phyloP scores from a whole-genome alignment of 2,329 filamentous ascomycete genomes.

The Phialophora expanda region DNA sequence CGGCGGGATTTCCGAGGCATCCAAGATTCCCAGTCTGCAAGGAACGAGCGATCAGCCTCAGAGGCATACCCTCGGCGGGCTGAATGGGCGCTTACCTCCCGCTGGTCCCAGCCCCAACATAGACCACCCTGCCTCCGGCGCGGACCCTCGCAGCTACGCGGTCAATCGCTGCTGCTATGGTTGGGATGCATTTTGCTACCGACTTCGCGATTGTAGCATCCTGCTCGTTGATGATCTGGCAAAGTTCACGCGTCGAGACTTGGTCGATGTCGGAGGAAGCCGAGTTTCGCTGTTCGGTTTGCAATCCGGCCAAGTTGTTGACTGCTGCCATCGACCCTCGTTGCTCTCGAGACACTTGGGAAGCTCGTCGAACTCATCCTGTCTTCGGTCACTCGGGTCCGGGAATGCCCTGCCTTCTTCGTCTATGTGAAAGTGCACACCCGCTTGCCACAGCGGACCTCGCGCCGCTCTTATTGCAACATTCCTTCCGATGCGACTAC shows the following conservation, averaged over 20 bases:
- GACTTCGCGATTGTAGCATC: conserved; percentile 45
- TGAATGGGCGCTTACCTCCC: conserved; percentile 43
- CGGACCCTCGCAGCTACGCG: conserved; percentile 43
- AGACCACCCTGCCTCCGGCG: conserved; percentile 46
- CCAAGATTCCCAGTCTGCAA: conserved; percentile 48
- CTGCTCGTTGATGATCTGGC: conserved; percentile 47
- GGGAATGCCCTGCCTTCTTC: not conserved
- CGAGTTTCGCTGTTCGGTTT: conserved; percentile 49
- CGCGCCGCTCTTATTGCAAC: not conserved
- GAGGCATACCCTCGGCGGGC: conserved; percentile 14
- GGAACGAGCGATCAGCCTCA: not conserved
- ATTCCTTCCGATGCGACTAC: not conserved
- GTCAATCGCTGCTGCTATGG: conserved; percentile 47
- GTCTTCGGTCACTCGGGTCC: not conserved
- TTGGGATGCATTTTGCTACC: conserved; percentile 43
- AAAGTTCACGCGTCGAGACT: conserved; percentile 49
- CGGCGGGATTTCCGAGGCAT: conserved; percentile 52
- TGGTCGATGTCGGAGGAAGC: conserved; percentile 46
- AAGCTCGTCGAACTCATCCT: not conserved
- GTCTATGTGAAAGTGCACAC: not conserved
- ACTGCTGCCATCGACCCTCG: conserved; percentile 19
- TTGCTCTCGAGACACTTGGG: not conserved
- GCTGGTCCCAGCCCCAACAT: conserved; percentile 54
- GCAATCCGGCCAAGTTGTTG: conserved; percentile 42
- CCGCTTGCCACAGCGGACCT: conserved; percentile 2